A percentile compares a stretch with the other conserved stretches of the same genome.
Conservation (phyloP, 2,329 filamentous ascomycete genomes). For the Fusarium sp. region DNA sequence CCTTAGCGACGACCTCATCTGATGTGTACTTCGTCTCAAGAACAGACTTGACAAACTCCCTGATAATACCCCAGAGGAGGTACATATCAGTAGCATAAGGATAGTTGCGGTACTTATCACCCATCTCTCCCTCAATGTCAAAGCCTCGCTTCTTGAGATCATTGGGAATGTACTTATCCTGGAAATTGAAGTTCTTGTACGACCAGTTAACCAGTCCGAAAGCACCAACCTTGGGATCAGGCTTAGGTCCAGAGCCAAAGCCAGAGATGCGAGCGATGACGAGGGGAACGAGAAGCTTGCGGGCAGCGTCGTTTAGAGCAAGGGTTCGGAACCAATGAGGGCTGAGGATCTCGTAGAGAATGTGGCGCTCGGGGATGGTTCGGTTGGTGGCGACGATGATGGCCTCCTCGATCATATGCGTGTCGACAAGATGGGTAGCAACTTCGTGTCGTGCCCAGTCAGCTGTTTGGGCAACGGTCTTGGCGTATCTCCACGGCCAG, state of each 20-base stretch:
- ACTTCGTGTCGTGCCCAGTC: conserved; percentile 33
- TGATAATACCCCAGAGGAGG: conserved; percentile 1
- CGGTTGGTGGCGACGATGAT: conserved; percentile 32
- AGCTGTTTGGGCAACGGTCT: conserved; percentile 28
- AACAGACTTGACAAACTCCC: conserved; percentile 18
- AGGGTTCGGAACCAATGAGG: conserved; percentile 31
- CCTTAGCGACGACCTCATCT: not conserved
- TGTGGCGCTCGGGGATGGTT: conserved; percentile 13
- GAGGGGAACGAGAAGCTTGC: not conserved
- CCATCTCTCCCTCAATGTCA: conserved; percentile 6
- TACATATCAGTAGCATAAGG: conserved; percentile 24
- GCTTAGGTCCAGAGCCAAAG: not conserved
- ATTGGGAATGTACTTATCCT: conserved; percentile 32
- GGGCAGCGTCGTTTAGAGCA: conserved; percentile 13
- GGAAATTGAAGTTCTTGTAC: conserved; percentile 31
- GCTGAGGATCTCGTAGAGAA: conserved; percentile 26
- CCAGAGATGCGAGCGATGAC: conserved; percentile 23
- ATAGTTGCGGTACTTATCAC: conserved; percentile 28
- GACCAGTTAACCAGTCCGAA: conserved; percentile 6
- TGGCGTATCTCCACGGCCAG: conserved; percentile 34
- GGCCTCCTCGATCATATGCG: conserved; percentile 30
- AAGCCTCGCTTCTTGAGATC: conserved; percentile 36
- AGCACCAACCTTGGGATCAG: not conserved
- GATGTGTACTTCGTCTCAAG: conserved; percentile 18
- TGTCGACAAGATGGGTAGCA: conserved; percentile 27